A percentile compares a stretch with the other conserved stretches of the same genome.
Conservation (phyloP, 805 yeast species). For the Yarrowia sp. region DNA sequence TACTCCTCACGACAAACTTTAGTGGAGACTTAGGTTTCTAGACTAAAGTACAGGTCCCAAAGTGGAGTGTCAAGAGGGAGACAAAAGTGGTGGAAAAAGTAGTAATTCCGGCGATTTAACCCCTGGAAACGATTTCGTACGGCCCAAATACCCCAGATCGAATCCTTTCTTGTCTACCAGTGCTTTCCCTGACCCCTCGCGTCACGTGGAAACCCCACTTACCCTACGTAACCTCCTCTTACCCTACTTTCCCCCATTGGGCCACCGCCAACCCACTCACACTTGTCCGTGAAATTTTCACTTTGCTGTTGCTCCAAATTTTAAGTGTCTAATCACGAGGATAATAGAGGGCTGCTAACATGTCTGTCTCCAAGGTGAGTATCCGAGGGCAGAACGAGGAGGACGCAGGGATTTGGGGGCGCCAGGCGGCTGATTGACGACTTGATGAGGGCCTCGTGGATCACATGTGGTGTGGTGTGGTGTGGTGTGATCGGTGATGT, state of each 20-base stretch:
- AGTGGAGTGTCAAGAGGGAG: not conserved
- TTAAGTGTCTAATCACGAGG: constrained; percentile 33
- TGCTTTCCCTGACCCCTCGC: not conserved
- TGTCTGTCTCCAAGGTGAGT: constrained; percentile 46
- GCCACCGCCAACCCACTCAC: constrained; percentile 36
- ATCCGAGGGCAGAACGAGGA: not conserved
- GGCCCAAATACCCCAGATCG: too few species aligned
- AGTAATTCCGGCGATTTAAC: too few species aligned
- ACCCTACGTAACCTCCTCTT: constrained; percentile 38
- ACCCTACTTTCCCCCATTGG: constrained; percentile 39
- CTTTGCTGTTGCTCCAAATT: constrained; percentile 32
- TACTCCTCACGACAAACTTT: constrained; percentile 7
- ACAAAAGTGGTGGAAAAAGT: too few species aligned
- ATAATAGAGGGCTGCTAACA: constrained; percentile 38
- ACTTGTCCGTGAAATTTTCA: constrained; percentile 39
- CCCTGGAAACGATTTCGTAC: too few species aligned
- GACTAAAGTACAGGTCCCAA: constrained; percentile 3
- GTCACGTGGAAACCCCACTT: constrained; percentile 5
- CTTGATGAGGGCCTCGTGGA: too few species aligned
- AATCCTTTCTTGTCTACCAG: not conserved
- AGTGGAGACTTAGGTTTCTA: not conserved
- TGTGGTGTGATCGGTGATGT: not conserved
- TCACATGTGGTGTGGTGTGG: not conserved
- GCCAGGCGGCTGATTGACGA: too few species aligned
- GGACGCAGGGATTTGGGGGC: not conserved